These are phyloP conservation scores for Gossypium schwendimanii DNA, from an alignment of 441 rosid genomes.

Conservation along the genomic window DNA sequence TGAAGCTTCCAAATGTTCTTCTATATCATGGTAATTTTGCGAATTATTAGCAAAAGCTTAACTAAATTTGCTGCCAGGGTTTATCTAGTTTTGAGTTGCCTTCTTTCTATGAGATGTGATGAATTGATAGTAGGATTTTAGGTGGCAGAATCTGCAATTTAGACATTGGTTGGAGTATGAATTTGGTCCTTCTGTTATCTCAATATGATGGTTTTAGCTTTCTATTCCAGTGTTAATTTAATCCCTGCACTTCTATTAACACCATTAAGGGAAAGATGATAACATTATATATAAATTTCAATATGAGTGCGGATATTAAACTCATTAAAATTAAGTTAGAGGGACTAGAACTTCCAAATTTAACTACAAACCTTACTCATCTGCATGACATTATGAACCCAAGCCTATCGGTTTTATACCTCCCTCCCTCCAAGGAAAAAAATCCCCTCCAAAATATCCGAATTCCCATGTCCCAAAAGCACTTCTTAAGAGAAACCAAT, in stretches of 20 bases:
- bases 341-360: not conserved
- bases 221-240: not conserved
- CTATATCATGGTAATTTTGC: not conserved
- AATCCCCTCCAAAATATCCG: not conserved
- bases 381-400: not conserved
- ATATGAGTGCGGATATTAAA: not conserved
- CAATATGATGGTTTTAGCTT: not conserved
- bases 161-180: not conserved
- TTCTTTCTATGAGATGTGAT: not conserved
- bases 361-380: not conserved
- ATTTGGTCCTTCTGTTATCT: not conserved
- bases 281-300: not conserved
- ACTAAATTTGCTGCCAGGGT: not conserved
- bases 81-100: not conserved
- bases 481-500: not conserved
- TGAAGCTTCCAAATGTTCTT: not conserved
- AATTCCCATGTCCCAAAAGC: not conserved
- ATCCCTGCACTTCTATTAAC: not conserved
- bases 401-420: not conserved
- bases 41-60: not conserved
- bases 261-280: not conserved
- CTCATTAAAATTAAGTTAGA: not conserved
- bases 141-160: not conserved
- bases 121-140: not conserved
- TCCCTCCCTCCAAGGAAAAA: not conserved